Evolutionary conservation across 768 basidiomycete genomes (phyloP), one percentile per base, ranked within the genome.

Genomic region (Paxillus involutus): DNA sequence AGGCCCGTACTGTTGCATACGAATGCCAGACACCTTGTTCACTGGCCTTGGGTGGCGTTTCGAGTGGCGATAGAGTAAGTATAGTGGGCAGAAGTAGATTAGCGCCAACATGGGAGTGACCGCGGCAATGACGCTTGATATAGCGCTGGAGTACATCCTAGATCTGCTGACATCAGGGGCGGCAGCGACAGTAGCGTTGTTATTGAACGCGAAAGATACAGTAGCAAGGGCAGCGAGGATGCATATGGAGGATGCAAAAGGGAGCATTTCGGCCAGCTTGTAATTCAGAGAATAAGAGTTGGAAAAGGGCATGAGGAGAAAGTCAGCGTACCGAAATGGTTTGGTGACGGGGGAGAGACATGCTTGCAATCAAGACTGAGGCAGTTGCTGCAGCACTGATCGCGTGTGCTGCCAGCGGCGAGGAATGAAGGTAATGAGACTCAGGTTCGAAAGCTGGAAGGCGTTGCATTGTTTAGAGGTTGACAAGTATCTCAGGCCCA

Each of bases 1-100:
- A 59, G 84, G 80, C 9, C 78, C 78, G 61, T 79, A 85, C 56
- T 75, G 74, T 60, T 79, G 77, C 36, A 80, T 61, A 39, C 66
- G 68, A 30, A 77, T 64, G 3, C 81, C 78, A 41, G 77, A 77
- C 11, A 70, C 62, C 62, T 83, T 85, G 58, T 81, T 81, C 51
- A 82, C 59, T 1, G 78, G 74, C 42, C 72, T 73, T 29, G 79
- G 81, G 48, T 78, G 73, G 41, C 69, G 75, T 21, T 68, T 70
- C 0, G 77, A 74, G 55, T 77, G 76, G 16, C 77, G 74, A 58
- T 79, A 78, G 8, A 76, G 71, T 73, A 80, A 76, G 17, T 80
- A 79, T 30, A 86, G 60, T 11, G 73, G 73, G 16, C 75, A 77
- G 53, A 84, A 70, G 63, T 84, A 86, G 21, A 77, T 68, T 24